phyloP scores from a whole-genome alignment of 2,329 filamentous ascomycete species.

The Chaetomiaceae sp. region DNA sequence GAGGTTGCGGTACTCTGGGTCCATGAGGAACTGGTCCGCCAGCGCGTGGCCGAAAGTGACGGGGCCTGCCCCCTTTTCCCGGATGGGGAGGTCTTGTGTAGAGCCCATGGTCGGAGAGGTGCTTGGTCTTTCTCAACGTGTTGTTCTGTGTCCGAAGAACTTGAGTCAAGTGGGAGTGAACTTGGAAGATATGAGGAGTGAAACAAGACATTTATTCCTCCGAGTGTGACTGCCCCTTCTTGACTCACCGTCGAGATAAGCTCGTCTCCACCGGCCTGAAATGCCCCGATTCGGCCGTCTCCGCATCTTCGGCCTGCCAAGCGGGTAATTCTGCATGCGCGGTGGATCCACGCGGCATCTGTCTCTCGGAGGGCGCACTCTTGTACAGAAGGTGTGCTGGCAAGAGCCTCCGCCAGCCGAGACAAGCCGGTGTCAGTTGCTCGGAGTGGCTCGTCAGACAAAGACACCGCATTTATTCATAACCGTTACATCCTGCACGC shows the following conservation, averaged over 20 bases:
- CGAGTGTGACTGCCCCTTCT: not conserved
- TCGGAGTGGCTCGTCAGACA: no score
- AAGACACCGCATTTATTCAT: no score
- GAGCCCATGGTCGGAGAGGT: not conserved
- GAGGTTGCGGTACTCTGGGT: conserved; percentile 63
- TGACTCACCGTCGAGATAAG: not conserved
- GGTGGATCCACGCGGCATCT: not conserved
- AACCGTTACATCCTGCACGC: no score
- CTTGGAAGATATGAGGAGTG: not conserved
- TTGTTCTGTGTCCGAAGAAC: no score
- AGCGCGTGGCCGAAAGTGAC: conserved; percentile 37
- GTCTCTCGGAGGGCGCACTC: not conserved
- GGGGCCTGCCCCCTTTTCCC: conserved; percentile 7
- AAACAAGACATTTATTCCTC: not conserved
- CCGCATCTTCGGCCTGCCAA: not conserved
- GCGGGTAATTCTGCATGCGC: not conserved
- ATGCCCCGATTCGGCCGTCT: not conserved
- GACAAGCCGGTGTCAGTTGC: conserved; percentile 3
- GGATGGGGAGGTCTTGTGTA: conserved; percentile 10
- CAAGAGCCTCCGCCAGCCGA: conserved; percentile 6
- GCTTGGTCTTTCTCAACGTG: no score
- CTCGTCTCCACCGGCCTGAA: not conserved
- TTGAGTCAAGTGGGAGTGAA: not conserved
- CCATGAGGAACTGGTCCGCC: conserved; percentile 62
- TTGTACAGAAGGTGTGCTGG: not conserved